These are phyloP conservation scores for Cystofilobasidium macerans DNA, from an alignment of 768 basidiomycete genomes.

Conservation along the genomic window DNA sequence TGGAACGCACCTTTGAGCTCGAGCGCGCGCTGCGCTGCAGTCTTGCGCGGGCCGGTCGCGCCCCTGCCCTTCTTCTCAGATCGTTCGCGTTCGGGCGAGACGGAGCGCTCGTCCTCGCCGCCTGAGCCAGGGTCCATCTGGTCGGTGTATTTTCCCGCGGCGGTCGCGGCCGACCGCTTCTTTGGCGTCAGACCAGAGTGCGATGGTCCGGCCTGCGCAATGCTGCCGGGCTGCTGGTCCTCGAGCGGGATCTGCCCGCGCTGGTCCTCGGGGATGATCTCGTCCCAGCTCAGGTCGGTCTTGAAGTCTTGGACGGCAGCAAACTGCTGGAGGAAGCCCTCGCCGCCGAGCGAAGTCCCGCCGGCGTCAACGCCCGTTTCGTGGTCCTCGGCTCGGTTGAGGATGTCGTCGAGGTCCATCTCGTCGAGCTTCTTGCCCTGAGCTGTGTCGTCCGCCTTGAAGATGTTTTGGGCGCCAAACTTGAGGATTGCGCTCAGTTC, in stretches of 20 bases:
- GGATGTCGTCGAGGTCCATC: conserved; percentile 97
- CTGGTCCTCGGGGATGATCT: conserved; percentile 90
- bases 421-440: conserved; percentile 95
- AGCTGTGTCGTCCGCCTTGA: conserved; percentile 88
- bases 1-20: conserved; percentile 57
- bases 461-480: conserved; percentile 98
- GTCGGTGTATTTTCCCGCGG: conserved; percentile 60
- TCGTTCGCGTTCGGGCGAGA: conserved; percentile 13
- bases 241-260: conserved; percentile 72
- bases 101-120: conserved; percentile 49
- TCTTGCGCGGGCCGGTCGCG: conserved; percentile 65
- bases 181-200: conserved; percentile 47
- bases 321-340: conserved; percentile 89
- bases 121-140: conserved; percentile 56
- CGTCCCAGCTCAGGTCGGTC: conserved; percentile 90
- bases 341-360: conserved; percentile 90
- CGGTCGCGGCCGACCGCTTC: conserved; percentile 74
- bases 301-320: conserved; percentile 95
- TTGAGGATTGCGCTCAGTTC: conserved; percentile 95
- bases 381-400: conserved; percentile 91
- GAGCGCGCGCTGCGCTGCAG: conserved; percentile 85
- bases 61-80: conserved; percentile 44
- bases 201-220: conserved; percentile 25
- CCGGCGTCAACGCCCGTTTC: conserved; percentile 78
- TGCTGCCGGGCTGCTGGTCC: conserved; percentile 44